Evolutionary conservation across 2,329 filamentous ascomycete species (phyloP), one percentile per base, ranked within the genome.

Genomic region (Penicillium thymicola): DNA sequence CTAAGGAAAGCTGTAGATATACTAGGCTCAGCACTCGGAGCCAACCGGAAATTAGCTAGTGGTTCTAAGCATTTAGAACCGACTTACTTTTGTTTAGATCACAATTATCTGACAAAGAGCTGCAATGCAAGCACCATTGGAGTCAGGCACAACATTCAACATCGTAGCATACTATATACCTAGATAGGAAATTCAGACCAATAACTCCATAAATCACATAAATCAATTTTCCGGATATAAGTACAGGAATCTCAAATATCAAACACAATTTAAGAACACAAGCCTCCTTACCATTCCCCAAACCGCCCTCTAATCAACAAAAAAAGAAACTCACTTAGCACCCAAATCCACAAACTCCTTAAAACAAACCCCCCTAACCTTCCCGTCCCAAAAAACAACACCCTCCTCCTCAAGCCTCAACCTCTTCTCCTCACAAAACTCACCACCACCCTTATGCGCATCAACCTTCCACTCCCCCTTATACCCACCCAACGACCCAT

Each of bases 401-500:
- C 74, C 74, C 52, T 76, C 74, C 11, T 59, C 62, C 42, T 65
- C 62, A 32, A 76, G 59, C 54, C 75, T 60, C 34, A 55, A 25
- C 43, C 63, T 69, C 70, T 71, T 80, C 44, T 70, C 67, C 48
- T 71, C 68, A n/a, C 76, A 72, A 52, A 73, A 70, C n/a, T 54
- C 53, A 21, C 61, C 60, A 30, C 49, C 40, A n/a, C 38, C 51
- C n/a, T 55, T 40, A 74, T 78, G 63, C 71, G 76, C 27, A 73
- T 76, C 69, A 54, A 77, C 76, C 27, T 76, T 74, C 78, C 79
- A 79, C 34, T 73, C 71, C 14, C 81, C 81, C 37, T 78, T 75
- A 63, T 82, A 83, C 11, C 81, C 81, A 16, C 81, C 80, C 21
- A 83, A 68, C 7, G 69, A 79, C 13, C 89, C 87, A 50, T 86